Conservation (phyloP, 179 eudicot species). For the Gypsophila paniculata region DNA sequence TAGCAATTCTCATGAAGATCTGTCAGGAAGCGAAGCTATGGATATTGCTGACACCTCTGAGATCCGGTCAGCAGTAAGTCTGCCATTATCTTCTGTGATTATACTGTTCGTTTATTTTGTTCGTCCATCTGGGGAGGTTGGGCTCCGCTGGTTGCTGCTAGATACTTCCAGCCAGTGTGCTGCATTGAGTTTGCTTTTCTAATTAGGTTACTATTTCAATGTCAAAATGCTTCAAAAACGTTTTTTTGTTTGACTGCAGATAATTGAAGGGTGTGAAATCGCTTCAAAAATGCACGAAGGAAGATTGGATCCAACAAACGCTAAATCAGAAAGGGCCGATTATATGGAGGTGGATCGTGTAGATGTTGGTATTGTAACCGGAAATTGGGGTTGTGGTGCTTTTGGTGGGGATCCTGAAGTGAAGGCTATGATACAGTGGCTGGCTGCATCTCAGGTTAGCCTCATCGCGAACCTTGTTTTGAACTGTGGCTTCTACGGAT, state of each 20-base stretch:
- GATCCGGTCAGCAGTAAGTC: slow-evolving; percentile 34
- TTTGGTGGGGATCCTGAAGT: slow-evolving; percentile 98
- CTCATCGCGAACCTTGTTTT: slow-evolving; percentile 7
- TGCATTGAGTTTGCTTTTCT: slow-evolving; percentile 1
- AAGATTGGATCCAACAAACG: slow-evolving; percentile 15
- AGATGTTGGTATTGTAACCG: slow-evolving; percentile 68
- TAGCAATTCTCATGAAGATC: slow-evolving; percentile 14
- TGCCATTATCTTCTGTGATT: slow-evolving; percentile 9
- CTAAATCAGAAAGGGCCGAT: slow-evolving; percentile 16
- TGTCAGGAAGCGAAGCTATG: slow-evolving; percentile 25
- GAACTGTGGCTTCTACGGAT: background rate
- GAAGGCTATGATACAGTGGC: slow-evolving; percentile 77
- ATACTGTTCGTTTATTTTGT: slow-evolving; percentile 1
- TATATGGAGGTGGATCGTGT: slow-evolving; percentile 24
- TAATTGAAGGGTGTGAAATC: slow-evolving; percentile 22
- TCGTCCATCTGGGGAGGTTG: background rate
- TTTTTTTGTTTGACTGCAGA: slow-evolving; percentile 23
- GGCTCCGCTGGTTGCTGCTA: background rate
- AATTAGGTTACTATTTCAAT: slow-evolving; percentile 7
- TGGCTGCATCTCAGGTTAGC: slow-evolving; percentile 90
- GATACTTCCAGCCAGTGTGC: background rate
- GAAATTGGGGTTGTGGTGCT: slow-evolving; percentile 99
- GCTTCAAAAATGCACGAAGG: slow-evolving; percentile 15
- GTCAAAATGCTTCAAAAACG: slow-evolving; percentile 11
- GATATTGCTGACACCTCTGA: slow-evolving; percentile 25